Percentiles rank a stretch among this genome's conserved stretches.
These are phyloP conservation scores for Microascus cirrosus DNA, from an alignment of 2,329 filamentous ascomycete species.

Conservation along the genomic window DNA sequence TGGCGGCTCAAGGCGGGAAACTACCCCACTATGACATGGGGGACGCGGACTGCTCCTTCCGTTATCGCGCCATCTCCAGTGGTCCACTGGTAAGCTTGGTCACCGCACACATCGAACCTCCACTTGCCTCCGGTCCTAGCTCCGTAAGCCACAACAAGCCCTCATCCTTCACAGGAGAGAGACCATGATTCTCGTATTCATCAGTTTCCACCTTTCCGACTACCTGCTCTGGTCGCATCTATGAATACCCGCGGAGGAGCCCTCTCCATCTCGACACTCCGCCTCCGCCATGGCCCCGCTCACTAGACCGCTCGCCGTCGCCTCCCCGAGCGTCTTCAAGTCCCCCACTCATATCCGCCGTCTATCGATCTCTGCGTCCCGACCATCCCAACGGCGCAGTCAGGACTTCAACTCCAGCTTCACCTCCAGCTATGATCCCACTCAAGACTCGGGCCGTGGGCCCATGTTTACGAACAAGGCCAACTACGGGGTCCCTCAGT, in stretches of 20 bases:
- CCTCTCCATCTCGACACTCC: not conserved
- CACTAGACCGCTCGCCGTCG: constrained; percentile 2
- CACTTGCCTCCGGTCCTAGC: not conserved
- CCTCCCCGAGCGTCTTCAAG: not conserved
- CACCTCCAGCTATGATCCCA: constrained; percentile 47
- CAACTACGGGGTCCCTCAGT: constrained; percentile 48
- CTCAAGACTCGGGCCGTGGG: constrained; percentile 38
- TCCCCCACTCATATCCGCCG: constrained; percentile 10
- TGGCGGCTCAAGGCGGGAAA: not conserved
- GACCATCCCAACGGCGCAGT: constrained; percentile 23
- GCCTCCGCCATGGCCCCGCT: constrained; percentile 4
- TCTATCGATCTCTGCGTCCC: constrained; percentile 12
- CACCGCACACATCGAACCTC: not conserved
- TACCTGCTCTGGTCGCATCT: not conserved
- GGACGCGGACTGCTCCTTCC: not conserved
- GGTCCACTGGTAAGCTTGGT: not conserved
- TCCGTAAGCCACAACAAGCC: not conserved
- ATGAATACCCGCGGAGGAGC: not conserved
- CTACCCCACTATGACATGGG: not conserved
- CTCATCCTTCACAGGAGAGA: not conserved
- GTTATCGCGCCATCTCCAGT: not conserved
- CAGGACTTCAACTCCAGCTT: constrained; percentile 41
- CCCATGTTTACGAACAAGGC: constrained; percentile 46
- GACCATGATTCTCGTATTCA: not conserved
- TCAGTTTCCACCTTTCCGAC: not conserved